A percentile compares a stretch with the other conserved stretches of the same genome.
Conservation (phyloP, 495 filamentous ascomycete genomes). For the Bryoglossum gracile region DNA sequence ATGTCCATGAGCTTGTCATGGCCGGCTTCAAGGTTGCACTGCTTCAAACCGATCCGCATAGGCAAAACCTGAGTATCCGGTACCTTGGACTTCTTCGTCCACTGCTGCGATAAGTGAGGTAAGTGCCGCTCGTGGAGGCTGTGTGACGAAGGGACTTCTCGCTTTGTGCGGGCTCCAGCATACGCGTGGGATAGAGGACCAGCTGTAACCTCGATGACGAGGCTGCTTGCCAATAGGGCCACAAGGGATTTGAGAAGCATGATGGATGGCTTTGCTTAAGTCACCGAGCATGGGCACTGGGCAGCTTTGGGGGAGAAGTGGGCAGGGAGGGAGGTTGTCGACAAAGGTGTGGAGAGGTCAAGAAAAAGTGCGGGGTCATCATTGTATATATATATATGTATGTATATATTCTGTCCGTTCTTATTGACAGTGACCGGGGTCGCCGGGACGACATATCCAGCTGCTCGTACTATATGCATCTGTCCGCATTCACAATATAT, state of each 20-base stretch:
- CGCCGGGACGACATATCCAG: too few relatives aligned
- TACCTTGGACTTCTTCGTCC: constrained; percentile 16
- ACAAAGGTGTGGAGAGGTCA: background rate
- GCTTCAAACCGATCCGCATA: constrained; percentile 45
- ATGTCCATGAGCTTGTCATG: constrained; percentile 50
- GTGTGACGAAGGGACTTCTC: constrained; percentile 26
- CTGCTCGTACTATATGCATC: too few relatives aligned
- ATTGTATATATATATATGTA: background rate
- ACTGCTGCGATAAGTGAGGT: constrained; percentile 23
- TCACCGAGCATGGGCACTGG: background rate
- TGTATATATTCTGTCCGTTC: too few relatives aligned
- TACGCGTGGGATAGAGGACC: constrained; percentile 16
- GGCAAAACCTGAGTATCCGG: constrained; percentile 16
- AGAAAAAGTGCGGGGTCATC: background rate
- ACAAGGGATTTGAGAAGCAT: constrained; percentile 25
- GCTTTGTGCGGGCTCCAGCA: constrained; percentile 9
- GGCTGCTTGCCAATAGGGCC: constrained; percentile 21
- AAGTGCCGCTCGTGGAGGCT: constrained; percentile 29
- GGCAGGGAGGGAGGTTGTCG: background rate
- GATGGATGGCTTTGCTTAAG: constrained; percentile 5
- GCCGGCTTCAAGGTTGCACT: constrained; percentile 42
- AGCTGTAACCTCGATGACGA: constrained; percentile 21
- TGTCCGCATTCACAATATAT: too few relatives aligned
- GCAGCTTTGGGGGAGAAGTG: background rate
- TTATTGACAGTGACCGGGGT: too few relatives aligned